Base-by-base conservation (phyloP, 1,284 basidiomycete species). In the Cryptococcus maquisensis region DNA sequence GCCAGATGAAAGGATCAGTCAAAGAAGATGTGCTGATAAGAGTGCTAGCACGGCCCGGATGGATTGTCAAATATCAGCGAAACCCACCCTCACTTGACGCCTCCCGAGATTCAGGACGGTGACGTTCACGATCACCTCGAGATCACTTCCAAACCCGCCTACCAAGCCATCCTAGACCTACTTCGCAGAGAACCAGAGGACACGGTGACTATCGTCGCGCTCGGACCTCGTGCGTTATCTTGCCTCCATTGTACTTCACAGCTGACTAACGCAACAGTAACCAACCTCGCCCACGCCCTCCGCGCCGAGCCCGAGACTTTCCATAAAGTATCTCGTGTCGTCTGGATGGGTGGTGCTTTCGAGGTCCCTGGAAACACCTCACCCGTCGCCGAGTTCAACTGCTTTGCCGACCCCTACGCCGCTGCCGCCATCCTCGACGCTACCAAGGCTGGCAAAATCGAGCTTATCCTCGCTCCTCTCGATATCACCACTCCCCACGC, bases 271-370 rank as follows among this genome's bases (percentile, higher is more conserved):
- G 18, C 8, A 24, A 6, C 32, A 78, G 78, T 93, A 55, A 97
- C 92, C 18, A 94, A 89, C 67, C 79, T 98, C 24, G 90, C 91
- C 1, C 78, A 79, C 39, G 80, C 88, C 47, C 79, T 87, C 71
- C 81, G 80, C 10, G 71, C 80, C 47, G 82, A 89, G 64, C 80
- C 82, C 1, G 72, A 78, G 32, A 78, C 82, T 1, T 80, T 82
- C 53, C 73, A 86, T 16, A 79, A 79, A 12, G 78, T 86, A 2
- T 83, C 82, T 35, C 81, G 84, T 13, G 80, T 98, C 24, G 79
- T 94, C 18, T 86, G 86, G 70, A 98, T 98, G 93, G 95, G 94
- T n/a, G 94, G 93, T n/a, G 86, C 90, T 1, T 76, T 98, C 28
- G 92, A 97, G 62, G 88, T 90, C 18, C 91, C 93, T 0, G 94